Base-by-base conservation (phyloP, 2,329 filamentous ascomycete species). In the Hymenoscyphus scutula region DNA sequence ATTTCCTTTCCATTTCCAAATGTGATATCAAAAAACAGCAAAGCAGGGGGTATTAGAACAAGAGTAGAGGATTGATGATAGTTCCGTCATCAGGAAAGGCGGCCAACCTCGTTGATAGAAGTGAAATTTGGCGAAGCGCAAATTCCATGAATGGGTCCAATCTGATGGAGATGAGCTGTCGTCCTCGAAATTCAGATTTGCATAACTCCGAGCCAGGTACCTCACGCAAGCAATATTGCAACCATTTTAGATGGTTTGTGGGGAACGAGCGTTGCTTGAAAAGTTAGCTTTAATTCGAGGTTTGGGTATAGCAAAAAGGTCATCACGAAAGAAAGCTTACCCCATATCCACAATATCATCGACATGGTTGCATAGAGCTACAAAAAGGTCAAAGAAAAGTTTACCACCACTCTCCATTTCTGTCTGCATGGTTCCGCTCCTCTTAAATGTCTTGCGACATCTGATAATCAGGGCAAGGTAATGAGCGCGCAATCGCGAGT, bases 401-500 rank as follows among this genome's bases (percentile, higher is more conserved):
- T 90, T 90, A 60, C 91, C 91, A 30, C 93, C 93, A 65, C 86
- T 85, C 75, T 90, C 90, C 92, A 97, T 97, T 79, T 97, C 92
- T 69, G 91, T 85, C 78, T 97, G 93, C 92, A 97, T 96, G 3
- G 92, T 97, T 60, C 92, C 92, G 76, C 92, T 96, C 61, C 91
- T 84, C 82, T 96, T 97, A 78, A 97, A 97, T 1, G 91, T 96
- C 73, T 85, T 84, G 68, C 93, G 86, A 70, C 89, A 91, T 68
- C 92, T 88, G 74, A 97, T 96, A 77, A 97, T 96, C 73, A 97
- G 86, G 19, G 93, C 92, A 41, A 97, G 86, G 71, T 96, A 97
- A 77, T 97, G 92, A 27, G 92, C 92, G 63, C 93, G 85, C 60
- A 97, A 82, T 77, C 93, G 93, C n/a, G 90, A 94, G 79, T 97